Evolutionary conservation across 2,329 filamentous ascomycete species (phyloP), one percentile per base, ranked within the genome.

Genomic region (Tolypocladium capitatum): DNA sequence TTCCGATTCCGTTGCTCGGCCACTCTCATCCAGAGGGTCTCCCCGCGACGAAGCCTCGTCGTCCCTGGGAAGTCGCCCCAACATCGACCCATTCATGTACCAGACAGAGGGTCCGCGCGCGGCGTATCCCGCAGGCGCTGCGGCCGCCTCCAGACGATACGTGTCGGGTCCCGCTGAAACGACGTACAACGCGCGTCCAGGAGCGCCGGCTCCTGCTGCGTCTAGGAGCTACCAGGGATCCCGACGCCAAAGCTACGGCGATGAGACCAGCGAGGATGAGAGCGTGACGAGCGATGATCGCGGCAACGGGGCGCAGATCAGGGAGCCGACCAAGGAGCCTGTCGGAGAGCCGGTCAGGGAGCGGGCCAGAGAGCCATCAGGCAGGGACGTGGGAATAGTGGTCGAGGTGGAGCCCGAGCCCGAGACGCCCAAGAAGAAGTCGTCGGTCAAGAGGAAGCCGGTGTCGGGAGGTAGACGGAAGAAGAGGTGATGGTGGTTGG

Each of bases 1-100:
- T 14, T 75, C 73, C 4, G 74, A 77, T 49, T 63, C 68, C 7
- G 46, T 51, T 31, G 51, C 62, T 20, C 63, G 63, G 38, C 55
- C 61, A 38, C 62, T 58, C 18, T 64, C 67, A 27, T 57, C 60
- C 21, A 58, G 61, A 32, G 58, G 60, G 20, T 58, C 60, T 20
- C 55, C 57, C 10, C 57, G 58, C 16, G 63, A 63, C 21, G 66
- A 69, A 18, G 56, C 60, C 16, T 58, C 58, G 20, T 40, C 38
- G 28, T 58, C 60, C 20, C 58, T 57, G 32, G 55, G 56, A 28
- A 61, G 53, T 13, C 57, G 58, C 20, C 47, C 51, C 34, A 53
- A 52, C 5, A 48, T 63, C 14, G 71, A 79, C 49, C 74, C 75
- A 5, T 78, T 79, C 50, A 68, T 69, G 51, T 79, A 72, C 56